Conservation (phyloP, 2,329 filamentous ascomycete genomes). For the Aschersonia sp. region DNA sequence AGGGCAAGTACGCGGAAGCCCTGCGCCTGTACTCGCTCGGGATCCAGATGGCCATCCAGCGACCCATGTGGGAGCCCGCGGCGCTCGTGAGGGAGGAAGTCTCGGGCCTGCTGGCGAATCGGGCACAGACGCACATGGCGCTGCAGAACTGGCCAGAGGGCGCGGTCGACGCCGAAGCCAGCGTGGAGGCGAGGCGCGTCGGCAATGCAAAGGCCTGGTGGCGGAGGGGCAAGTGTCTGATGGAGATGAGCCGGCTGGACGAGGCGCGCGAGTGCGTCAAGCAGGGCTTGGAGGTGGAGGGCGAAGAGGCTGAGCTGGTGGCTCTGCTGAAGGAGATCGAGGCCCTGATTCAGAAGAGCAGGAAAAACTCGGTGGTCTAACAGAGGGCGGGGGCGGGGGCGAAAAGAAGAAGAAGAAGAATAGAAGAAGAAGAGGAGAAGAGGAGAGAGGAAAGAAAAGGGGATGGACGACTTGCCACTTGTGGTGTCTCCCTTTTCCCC, state of each 20-base stretch:
- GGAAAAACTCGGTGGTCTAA: constrained; percentile 6
- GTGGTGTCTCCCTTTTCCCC: no score
- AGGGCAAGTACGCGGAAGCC: constrained; percentile 59
- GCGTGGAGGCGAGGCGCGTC: constrained; percentile 71
- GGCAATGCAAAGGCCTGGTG: constrained; percentile 95
- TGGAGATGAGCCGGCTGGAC: constrained; percentile 78
- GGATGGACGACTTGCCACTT: no score
- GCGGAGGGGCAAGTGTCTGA: constrained; percentile 67
- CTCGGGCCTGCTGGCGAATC: constrained; percentile 64
- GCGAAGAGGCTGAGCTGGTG: constrained; percentile 49
- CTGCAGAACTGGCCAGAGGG: constrained; percentile 72
- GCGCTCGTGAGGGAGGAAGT: constrained; percentile 77
- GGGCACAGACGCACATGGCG: constrained; percentile 82
- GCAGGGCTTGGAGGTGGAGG: constrained; percentile 70
- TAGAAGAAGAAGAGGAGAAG: no score
- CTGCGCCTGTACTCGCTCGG: constrained; percentile 73
- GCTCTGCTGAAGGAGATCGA: constrained; percentile 51
- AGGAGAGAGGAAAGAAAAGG: no score
- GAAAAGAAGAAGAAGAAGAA: no score
- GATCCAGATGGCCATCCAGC: constrained; percentile 70
- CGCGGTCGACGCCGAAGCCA: constrained; percentile 73
- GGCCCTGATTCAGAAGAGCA: constrained; percentile 25
- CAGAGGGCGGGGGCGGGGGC: no score
- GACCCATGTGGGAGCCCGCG: constrained; percentile 79
- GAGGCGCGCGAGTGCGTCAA: constrained; percentile 72